These are phyloP conservation scores for Botrytis elliptica DNA, from an alignment of 2,329 filamentous ascomycete genomes.

Conservation along the genomic window DNA sequence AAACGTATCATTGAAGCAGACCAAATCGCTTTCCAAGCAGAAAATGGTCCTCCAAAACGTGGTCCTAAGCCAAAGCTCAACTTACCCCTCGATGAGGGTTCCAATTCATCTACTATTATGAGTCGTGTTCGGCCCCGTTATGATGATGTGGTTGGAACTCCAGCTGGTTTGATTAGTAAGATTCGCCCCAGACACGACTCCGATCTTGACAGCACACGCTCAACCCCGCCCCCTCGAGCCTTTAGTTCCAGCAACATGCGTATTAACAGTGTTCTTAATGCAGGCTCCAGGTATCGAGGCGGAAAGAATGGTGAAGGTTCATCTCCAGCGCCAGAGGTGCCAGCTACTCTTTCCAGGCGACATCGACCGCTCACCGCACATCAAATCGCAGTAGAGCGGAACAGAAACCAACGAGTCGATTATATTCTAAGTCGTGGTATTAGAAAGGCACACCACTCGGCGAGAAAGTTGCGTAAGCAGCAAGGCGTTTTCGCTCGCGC, in stretches of 20 bases:
- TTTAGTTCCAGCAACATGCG: conserved; percentile 40
- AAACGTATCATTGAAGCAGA: conserved; percentile 74
- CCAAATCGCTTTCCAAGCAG: conserved; percentile 48
- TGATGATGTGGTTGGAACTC: conserved; percentile 39
- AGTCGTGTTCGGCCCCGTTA: conserved; percentile 65
- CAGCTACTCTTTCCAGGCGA: conserved; percentile 49
- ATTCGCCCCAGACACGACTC: conserved; percentile 63
- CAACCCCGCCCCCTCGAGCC: conserved; percentile 49
- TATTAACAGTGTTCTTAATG: conserved; percentile 33
- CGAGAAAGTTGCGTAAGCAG: conserved; percentile 59
- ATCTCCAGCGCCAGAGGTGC: conserved; percentile 56
- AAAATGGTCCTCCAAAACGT: conserved; percentile 54
- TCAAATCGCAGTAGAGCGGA: conserved; percentile 76
- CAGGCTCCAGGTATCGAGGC: conserved; percentile 42
- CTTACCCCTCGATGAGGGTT: conserved; percentile 42
- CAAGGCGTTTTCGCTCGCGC: conserved; percentile 68
- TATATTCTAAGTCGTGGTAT: conserved; percentile 77
- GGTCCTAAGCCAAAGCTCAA: conserved; percentile 43
- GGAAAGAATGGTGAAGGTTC: conserved; percentile 61
- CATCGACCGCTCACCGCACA: conserved; percentile 77
- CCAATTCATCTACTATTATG: conserved; percentile 48
- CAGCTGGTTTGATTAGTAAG: conserved; percentile 57
- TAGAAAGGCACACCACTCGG: conserved; percentile 62
- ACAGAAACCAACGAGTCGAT: conserved; percentile 76
- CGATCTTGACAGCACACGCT: conserved; percentile 53